Base-by-base conservation (phyloP, 257 asterid genomes). In the Rehmannia glutinosa region DNA sequence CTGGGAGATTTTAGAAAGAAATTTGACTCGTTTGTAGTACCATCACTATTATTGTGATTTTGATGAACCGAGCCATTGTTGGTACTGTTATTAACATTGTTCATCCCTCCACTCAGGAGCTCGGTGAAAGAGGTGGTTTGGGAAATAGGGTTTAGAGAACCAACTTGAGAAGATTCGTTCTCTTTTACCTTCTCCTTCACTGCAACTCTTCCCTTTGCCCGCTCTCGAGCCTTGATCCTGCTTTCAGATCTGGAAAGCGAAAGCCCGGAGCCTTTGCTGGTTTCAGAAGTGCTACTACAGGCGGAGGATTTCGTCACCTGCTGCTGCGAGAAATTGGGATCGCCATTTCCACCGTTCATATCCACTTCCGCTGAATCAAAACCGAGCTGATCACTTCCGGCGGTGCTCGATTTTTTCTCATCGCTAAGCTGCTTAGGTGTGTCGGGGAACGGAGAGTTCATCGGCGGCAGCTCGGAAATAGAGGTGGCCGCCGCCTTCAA, bases 401-500 rank as follows among this genome's bases (percentile, higher is more conserved):
- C 89, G 8, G 77, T 82, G 61, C 80, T 85, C n/a, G 92, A 74
- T 74, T 82, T 71, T 71, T 82, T 85, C 65, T 86, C 97, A 32
- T 82, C 92, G 47, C 92, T 86, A 2, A 80, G 69, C 74, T 86
- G 96, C 78, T 71, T 77, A 0, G 86, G 86, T 1, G 95, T 78
- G 53, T 80, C 92, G 0, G 87, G 95, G 46, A 86, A 83, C 4
- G 83, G 78, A 0, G 77, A 43, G 45, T 53, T 76, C 52, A 89
- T 79, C 16, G 85, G 81, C 25, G 96, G 98, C 24, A 92, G 87
- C 75, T 89, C 91, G 1, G 77, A 52, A 3, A 92, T 89, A 0
- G 97, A 86, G 32, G 71, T 66, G 10, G 87, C 85, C 1, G 96
- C 96, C 20, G 83, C 96, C 62, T 84, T 87, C 17, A 92, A 78